Conservation (phyloP, 345 rosid genomes). For the Carallia pectinifolia region DNA sequence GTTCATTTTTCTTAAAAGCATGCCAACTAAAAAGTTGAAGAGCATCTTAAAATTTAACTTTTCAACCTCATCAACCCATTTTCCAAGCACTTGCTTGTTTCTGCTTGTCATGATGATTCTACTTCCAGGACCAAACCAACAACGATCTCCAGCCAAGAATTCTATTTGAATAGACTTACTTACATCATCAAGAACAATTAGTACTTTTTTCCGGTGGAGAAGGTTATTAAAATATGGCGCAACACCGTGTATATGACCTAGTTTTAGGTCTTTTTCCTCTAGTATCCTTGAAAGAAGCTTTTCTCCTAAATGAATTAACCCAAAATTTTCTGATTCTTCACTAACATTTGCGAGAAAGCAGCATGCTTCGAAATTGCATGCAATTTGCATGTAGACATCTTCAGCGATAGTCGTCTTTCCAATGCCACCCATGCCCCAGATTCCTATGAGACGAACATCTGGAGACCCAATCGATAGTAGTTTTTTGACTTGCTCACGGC, state of each 20-base stretch:
- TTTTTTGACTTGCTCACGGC: neutral
- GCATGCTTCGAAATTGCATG: neutral
- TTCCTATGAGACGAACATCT: neutral
- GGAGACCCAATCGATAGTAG: no score
- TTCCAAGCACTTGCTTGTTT: conserved; percentile 7
- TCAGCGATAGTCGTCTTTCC: neutral
- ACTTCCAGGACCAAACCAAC: neutral
- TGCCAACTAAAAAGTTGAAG: neutral
- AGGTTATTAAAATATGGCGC: neutral
- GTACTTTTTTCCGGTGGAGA: neutral
- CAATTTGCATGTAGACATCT: neutral
- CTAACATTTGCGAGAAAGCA: neutral
- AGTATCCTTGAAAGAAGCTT: neutral
- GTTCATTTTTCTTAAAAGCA: conserved; percentile 3
- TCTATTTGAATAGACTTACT: neutral
- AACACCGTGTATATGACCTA: neutral
- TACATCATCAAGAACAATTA: conserved; percentile 11
- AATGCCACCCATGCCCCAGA: conserved; percentile 3
- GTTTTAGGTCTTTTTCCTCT: neutral
- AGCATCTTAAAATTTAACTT: neutral
- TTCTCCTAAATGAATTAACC: neutral
- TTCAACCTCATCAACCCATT: neutral
- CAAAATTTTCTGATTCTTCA: conserved; percentile 1
- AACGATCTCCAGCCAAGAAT: neutral
- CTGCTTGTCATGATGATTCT: neutral